Evolutionary conservation across 345 rosid species (phyloP).

Genomic region (Boechera retrofracta): DNA sequence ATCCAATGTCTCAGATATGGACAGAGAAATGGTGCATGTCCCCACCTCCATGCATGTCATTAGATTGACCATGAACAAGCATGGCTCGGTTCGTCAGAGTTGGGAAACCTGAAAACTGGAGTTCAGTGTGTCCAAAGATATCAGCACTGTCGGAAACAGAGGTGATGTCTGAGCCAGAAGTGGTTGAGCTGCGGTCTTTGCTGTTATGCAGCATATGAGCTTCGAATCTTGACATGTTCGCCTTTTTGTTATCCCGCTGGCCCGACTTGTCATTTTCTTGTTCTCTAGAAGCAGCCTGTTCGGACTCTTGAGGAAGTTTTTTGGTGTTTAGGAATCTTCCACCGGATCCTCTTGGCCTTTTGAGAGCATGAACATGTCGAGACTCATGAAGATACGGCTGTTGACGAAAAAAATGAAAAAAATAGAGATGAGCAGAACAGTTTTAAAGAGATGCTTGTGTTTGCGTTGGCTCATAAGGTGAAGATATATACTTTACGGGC

Average conservation of each 20-base stretch:
- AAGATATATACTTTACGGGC: conserved; percentile 60
- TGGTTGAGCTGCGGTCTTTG: conserved; percentile 52
- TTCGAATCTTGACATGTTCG: conserved; percentile 47
- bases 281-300: conserved; percentile 38
- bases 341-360: conserved; percentile 83
- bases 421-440: conserved; percentile 31
- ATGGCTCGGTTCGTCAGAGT: conserved; percentile 44
- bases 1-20: conserved; percentile 49
- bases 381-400: conserved; percentile 94
- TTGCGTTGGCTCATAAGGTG: background rate
- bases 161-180: conserved; percentile 59
- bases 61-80: conserved; percentile 46
- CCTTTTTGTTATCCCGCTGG: conserved; percentile 30
- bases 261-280: conserved; percentile 32
- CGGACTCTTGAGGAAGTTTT: conserved; percentile 55
- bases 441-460: background rate
- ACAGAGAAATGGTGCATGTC: conserved; percentile 53
- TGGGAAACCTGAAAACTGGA: conserved; percentile 59
- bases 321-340: conserved; percentile 79
- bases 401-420: conserved; percentile 5
- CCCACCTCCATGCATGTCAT: conserved; percentile 49
- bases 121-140: conserved; percentile 55
- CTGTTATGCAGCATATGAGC: conserved; percentile 43
- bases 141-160: conserved; percentile 53
- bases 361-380: conserved; percentile 82